phyloP scores from a whole-genome alignment of 306 rosid species.

The Quercus variabilis region DNA sequence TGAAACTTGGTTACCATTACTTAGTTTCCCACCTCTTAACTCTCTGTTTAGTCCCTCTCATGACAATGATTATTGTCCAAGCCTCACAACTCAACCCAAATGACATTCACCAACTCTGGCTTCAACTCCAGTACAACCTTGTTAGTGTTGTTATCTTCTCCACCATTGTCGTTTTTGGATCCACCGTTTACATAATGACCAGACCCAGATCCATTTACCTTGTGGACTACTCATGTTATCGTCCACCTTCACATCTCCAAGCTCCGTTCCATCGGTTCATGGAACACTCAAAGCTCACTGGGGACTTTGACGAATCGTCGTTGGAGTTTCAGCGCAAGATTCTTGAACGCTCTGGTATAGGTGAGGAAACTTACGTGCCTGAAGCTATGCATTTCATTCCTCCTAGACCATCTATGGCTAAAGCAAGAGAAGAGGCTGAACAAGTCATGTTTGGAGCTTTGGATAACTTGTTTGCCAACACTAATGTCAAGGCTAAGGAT shows the following conservation, averaged over 20 bases:
- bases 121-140: slow-evolving; percentile 51
- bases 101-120: slow-evolving; percentile 52
- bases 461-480: slow-evolving; percentile 47
- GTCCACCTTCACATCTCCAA: slow-evolving; percentile 31
- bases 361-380: slow-evolving; percentile 55
- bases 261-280: slow-evolving; percentile 32
- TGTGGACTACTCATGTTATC: slow-evolving; percentile 45
- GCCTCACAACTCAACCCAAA: slow-evolving; percentile 41
- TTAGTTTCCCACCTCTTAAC: slow-evolving; percentile 43
- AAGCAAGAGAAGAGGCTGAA: slow-evolving; percentile 59
- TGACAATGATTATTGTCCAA: slow-evolving; percentile 32
- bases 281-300: slow-evolving; percentile 42
- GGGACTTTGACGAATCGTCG: slow-evolving; percentile 45
- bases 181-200: slow-evolving; percentile 46
- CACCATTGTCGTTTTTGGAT: slow-evolving; percentile 37
- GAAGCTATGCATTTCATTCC: slow-evolving; percentile 51
- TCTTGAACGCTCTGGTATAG: slow-evolving; percentile 58
- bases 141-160: slow-evolving; percentile 30
- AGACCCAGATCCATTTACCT: slow-evolving; percentile 62
- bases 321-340: slow-evolving; percentile 58
- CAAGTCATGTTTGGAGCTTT: slow-evolving; percentile 60
- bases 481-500: slow-evolving; percentile 45
- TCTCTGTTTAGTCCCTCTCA: slow-evolving; percentile 48
- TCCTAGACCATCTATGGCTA: slow-evolving; percentile 43
- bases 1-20: slow-evolving; percentile 54